Conservation (phyloP, 2,329 filamentous ascomycete genomes). For the Venturia asperata region DNA sequence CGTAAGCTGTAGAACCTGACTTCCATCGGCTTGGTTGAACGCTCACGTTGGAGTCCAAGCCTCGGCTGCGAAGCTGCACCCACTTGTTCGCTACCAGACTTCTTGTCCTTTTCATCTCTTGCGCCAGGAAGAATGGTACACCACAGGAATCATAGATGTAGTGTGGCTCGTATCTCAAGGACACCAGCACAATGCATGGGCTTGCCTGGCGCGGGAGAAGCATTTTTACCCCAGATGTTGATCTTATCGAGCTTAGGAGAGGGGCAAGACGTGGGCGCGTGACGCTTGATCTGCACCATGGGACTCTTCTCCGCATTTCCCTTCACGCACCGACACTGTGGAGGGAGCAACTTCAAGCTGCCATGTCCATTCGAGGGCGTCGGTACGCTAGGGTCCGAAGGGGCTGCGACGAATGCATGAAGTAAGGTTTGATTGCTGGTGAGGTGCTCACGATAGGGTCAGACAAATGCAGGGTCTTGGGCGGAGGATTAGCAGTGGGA, state of each 20-base stretch:
- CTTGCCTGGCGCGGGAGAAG: neutral
- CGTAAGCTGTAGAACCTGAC: neutral
- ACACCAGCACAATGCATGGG: neutral
- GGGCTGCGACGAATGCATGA: neutral
- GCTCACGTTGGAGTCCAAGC: neutral
- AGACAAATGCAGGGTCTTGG: neutral
- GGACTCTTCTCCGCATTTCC: constrained; percentile 14
- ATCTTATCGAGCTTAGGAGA: constrained; percentile 6
- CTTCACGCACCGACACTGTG: neutral
- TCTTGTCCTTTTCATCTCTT: neutral
- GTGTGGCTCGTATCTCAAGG: neutral
- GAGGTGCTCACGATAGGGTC: neutral
- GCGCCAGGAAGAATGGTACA: neutral
- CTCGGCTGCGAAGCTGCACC: neutral
- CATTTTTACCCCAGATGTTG: constrained; percentile 10
- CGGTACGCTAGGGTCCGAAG: neutral
- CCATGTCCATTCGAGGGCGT: neutral
- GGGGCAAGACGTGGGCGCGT: constrained; percentile 3
- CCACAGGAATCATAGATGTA: neutral
- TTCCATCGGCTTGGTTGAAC: neutral
- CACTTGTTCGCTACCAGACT: neutral
- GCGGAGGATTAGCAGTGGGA: neutral
- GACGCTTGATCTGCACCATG: constrained; percentile 13
- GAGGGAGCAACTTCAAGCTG: neutral
- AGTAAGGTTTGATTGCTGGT: neutral